Evolutionary conservation across 2,329 filamentous ascomycete species (phyloP).

Genomic region (Byssoonygena ceratinophila): DNA sequence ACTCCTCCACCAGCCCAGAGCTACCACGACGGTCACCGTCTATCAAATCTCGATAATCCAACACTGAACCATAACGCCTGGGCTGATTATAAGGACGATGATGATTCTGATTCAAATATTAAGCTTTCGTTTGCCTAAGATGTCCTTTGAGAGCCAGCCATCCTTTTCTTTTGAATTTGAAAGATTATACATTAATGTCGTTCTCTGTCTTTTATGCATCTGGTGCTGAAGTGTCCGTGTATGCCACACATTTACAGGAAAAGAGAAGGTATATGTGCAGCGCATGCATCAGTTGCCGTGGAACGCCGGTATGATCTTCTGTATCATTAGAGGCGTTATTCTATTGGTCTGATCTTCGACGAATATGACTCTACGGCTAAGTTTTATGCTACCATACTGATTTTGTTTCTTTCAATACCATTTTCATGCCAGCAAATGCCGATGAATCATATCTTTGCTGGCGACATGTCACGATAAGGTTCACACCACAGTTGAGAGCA

Average conservation of each 20-base stretch:
- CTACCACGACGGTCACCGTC: background rate
- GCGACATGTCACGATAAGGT: no score
- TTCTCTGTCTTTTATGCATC: no score
- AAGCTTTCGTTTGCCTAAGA: conserved; percentile 66
- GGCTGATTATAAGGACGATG: conserved; percentile 57
- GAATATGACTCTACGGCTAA: background rate
- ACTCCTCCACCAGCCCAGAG: background rate
- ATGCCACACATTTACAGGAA: background rate
- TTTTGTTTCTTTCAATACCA: background rate
- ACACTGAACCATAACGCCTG: conserved; percentile 48
- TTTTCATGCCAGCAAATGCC: background rate
- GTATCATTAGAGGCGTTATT: background rate
- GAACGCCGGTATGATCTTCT: background rate
- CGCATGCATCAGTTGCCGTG: background rate
- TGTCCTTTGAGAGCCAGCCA: background rate
- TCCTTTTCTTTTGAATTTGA: conserved; percentile 3
- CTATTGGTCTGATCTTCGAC: background rate
- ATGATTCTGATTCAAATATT: conserved; percentile 66
- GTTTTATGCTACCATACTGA: background rate
- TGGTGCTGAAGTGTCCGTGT: background rate
- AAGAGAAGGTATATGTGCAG: background rate
- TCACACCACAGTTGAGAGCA: no score
- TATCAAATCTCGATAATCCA: background rate
- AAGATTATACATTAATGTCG: no score
- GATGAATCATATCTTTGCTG: background rate